These are phyloP conservation scores for Diatrype stigma DNA, from an alignment of 2,329 filamentous ascomycete species.

Conservation along the genomic window DNA sequence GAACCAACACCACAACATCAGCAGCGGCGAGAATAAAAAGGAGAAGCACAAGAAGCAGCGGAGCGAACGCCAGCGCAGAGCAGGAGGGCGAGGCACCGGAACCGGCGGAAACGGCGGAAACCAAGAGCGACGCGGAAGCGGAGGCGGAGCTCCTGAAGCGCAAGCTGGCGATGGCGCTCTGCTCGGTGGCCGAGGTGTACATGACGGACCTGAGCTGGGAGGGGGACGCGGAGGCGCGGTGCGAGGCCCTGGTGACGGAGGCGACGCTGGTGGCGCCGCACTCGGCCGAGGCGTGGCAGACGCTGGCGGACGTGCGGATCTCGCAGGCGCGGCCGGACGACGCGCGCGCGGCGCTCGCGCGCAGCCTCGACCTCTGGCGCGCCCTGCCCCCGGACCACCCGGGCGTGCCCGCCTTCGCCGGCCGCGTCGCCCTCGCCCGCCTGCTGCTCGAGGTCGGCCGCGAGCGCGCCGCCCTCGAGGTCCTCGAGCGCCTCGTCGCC, in stretches of 20 bases:
- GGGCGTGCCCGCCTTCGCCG: slow-evolving; percentile 78
- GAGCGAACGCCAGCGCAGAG: too few species aligned
- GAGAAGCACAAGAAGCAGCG: background rate
- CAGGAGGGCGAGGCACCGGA: too few species aligned
- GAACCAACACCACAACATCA: background rate
- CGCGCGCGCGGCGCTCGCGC: slow-evolving; percentile 70
- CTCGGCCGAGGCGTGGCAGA: slow-evolving; percentile 88
- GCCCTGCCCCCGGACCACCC: slow-evolving; percentile 69
- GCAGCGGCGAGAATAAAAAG: slow-evolving; percentile 4
- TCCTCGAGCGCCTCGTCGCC: slow-evolving; percentile 75
- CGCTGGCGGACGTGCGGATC: slow-evolving; percentile 87
- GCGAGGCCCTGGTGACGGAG: slow-evolving; percentile 85
- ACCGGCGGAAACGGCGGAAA: too few species aligned
- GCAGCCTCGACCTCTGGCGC: slow-evolving; percentile 81
- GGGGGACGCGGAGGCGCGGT: slow-evolving; percentile 80
- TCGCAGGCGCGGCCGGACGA: slow-evolving; percentile 79
- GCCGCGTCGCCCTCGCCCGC: slow-evolving; percentile 76
- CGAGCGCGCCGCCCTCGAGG: slow-evolving; percentile 78
- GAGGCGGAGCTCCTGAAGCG: slow-evolving; percentile 64
- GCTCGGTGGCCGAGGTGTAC: slow-evolving; percentile 92
- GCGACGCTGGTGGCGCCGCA: slow-evolving; percentile 80
- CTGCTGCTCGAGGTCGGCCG: slow-evolving; percentile 87
- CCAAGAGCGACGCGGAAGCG: slow-evolving; percentile 28
- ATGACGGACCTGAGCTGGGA: slow-evolving; percentile 98
- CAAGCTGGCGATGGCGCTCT: slow-evolving; percentile 87